These are phyloP conservation scores for Fusarium redolens DNA, from an alignment of 2,329 filamentous ascomycete genomes.

Conservation along the genomic window DNA sequence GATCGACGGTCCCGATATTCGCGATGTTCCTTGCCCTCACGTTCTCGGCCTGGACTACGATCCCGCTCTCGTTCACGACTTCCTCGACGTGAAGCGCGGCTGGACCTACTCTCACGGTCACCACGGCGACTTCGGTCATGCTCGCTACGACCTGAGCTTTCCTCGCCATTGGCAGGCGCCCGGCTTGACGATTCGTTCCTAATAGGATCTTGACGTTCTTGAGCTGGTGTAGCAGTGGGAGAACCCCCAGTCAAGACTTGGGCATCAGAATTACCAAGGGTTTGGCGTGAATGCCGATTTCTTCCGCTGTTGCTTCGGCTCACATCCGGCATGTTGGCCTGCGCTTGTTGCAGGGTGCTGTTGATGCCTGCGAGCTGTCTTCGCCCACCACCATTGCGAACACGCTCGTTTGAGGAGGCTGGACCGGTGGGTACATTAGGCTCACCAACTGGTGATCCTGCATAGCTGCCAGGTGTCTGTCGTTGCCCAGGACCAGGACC, in stretches of 20 bases:
- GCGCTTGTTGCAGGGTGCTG: conserved; percentile 65
- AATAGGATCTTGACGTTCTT: conserved; percentile 61
- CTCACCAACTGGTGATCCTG: conserved; percentile 43
- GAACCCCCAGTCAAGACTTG: conserved; percentile 68
- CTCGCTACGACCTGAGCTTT: conserved; percentile 47
- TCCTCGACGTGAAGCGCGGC: conserved; percentile 57
- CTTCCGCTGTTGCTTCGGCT: conserved; percentile 51
- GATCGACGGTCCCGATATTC: conserved; percentile 59
- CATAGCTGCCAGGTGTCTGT: conserved; percentile 39
- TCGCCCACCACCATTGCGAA: conserved; percentile 54
- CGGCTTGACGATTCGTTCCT: conserved; percentile 53
- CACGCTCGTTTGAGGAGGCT: conserved; percentile 52
- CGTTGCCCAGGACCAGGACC: conserved; percentile 38
- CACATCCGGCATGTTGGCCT: conserved; percentile 54
- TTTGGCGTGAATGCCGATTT: conserved; percentile 53
- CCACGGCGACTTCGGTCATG: conserved; percentile 59
- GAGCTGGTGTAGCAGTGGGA: conserved; percentile 59
- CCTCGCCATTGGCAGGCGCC: conserved; percentile 48
- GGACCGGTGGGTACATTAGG: conserved; percentile 51
- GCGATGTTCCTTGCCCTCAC: conserved; percentile 58
- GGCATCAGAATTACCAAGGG: conserved; percentile 64
- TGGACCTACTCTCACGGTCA: conserved; percentile 55
- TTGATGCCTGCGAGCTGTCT: conserved; percentile 71
- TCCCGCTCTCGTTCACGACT: conserved; percentile 65
- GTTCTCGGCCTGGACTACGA: conserved; percentile 59